Evolutionary conservation across 306 rosid species (phyloP).

Genomic region (Dicorynia guianensis): DNA sequence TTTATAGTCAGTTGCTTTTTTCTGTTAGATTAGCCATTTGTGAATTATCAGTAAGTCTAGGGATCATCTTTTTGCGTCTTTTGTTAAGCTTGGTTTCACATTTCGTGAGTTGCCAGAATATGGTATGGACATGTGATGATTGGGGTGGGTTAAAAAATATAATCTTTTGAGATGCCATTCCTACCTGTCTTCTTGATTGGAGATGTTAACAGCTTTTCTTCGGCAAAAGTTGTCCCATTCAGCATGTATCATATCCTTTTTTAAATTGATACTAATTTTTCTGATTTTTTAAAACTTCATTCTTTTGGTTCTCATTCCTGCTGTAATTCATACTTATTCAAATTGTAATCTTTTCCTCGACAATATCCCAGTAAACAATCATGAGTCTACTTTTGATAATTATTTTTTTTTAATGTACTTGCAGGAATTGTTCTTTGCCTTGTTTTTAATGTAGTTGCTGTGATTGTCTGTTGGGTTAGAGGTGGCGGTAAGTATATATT

Average conservation of each 20-base stretch:
- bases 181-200: background rate
- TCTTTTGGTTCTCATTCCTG: background rate
- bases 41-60: background rate
- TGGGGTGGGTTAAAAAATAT: background rate
- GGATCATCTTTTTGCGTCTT: background rate
- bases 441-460: conserved; percentile 81
- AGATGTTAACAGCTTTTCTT: conserved; percentile 4
- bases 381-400: conserved; percentile 13
- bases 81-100: background rate
- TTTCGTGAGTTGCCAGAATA: background rate
- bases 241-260: background rate
- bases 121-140: background rate
- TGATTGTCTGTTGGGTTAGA: conserved; percentile 82
- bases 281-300: too few species aligned
- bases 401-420: conserved; percentile 22
- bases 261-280: too few species aligned
- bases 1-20: background rate
- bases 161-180: conserved; percentile 9
- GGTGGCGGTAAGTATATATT: conserved; percentile 78
- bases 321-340: background rate
- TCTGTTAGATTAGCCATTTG: background rate
- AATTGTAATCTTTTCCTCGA: background rate
- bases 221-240: background rate
- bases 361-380: conserved; percentile 1
- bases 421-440: conserved; percentile 95